These are phyloP conservation scores for Ustilago shanxiensis DNA, from an alignment of 1,284 basidiomycete genomes.

Conservation along the genomic window DNA sequence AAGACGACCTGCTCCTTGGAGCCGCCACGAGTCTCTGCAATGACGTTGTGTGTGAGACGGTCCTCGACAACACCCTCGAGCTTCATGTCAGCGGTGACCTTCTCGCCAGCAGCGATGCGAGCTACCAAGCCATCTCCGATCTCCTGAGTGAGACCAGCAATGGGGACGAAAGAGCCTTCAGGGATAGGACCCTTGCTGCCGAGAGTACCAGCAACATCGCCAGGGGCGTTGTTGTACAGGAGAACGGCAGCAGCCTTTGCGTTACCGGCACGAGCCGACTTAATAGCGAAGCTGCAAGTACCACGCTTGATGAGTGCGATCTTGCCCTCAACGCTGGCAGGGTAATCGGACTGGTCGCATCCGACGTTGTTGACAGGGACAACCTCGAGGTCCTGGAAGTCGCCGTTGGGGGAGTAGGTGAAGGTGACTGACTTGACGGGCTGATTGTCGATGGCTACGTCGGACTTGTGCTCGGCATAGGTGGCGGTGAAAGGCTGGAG, in stretches of 20 bases:
- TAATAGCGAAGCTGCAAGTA: slow-evolving; percentile 26
- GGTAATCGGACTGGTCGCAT: slow-evolving; percentile 36
- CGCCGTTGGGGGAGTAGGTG: slow-evolving; percentile 41
- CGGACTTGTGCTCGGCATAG: slow-evolving; percentile 29
- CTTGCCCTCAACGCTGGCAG: slow-evolving; percentile 28
- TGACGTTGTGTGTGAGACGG: slow-evolving; percentile 41
- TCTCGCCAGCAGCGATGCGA: slow-evolving; percentile 29
- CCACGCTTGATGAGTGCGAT: slow-evolving; percentile 42
- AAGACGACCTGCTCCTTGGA: slow-evolving; percentile 37
- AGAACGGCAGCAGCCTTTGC: slow-evolving; percentile 36
- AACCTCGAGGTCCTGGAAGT: slow-evolving; percentile 23
- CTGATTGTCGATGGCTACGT: slow-evolving; percentile 33
- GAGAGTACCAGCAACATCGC: slow-evolving; percentile 33
- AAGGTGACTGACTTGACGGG: slow-evolving; percentile 23
- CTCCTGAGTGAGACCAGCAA: slow-evolving; percentile 28
- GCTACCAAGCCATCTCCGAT: slow-evolving; percentile 14
- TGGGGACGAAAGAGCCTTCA: slow-evolving; percentile 42
- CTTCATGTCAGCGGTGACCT: slow-evolving; percentile 31
- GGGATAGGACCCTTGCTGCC: slow-evolving; percentile 17
- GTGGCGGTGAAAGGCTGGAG: slow-evolving; percentile 45
- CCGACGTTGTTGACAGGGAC: slow-evolving; percentile 40
- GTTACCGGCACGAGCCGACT: slow-evolving; percentile 33
- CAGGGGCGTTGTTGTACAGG: slow-evolving; percentile 39
- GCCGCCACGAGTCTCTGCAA: slow-evolving; percentile 37
- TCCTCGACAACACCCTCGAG: slow-evolving; percentile 38